Percentiles rank a stretch among this genome's conserved stretches.
Evolutionary conservation across 2,329 filamentous ascomycete genomes (phyloP).

Genomic region (Beauveria scarabaeidicola): DNA sequence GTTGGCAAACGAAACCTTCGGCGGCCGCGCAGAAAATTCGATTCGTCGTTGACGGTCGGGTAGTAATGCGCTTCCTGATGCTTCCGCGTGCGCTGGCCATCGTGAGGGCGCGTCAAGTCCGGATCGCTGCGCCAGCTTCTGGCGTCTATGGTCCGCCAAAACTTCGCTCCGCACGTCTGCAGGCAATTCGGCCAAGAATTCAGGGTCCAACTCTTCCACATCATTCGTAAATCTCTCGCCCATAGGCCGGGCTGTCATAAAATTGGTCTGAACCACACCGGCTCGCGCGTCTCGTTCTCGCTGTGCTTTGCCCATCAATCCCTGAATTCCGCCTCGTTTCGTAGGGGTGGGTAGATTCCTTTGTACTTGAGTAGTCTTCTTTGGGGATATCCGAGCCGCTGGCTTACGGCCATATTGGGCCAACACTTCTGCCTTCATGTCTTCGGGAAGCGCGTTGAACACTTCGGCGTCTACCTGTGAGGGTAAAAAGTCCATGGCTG

Average conservation of each 20-base stretch:
- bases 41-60: slow-evolving; percentile 34
- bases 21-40: slow-evolving; percentile 37
- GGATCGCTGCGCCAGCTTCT: slow-evolving; percentile 49
- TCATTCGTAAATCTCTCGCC: slow-evolving; percentile 23
- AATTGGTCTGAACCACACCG: slow-evolving; percentile 65
- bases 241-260: slow-evolving; percentile 39
- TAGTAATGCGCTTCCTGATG: slow-evolving; percentile 11
- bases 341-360: slow-evolving; percentile 54
- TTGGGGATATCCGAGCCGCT: slow-evolving; percentile 43
- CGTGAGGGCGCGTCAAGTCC: slow-evolving; percentile 34
- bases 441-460: slow-evolving; percentile 72
- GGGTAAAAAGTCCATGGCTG: slow-evolving; percentile 41
- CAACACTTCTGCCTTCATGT: slow-evolving; percentile 77
- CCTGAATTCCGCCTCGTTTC: slow-evolving; percentile 47
- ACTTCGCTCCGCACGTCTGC: slow-evolving; percentile 73
- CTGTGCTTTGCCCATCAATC: slow-evolving; percentile 36
- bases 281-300: slow-evolving; percentile 46
- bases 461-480: slow-evolving; percentile 82
- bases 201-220: slow-evolving; percentile 50
- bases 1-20: slow-evolving; percentile 38
- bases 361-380: slow-evolving; percentile 43
- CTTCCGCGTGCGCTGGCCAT: slow-evolving; percentile 17
- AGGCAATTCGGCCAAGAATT: slow-evolving; percentile 75
- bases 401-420: slow-evolving; percentile 51
- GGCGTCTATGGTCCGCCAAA: slow-evolving; percentile 56